phyloP scores from a whole-genome alignment of 371 early-diverging fungal genomes.

The Mortierella sp. region DNA sequence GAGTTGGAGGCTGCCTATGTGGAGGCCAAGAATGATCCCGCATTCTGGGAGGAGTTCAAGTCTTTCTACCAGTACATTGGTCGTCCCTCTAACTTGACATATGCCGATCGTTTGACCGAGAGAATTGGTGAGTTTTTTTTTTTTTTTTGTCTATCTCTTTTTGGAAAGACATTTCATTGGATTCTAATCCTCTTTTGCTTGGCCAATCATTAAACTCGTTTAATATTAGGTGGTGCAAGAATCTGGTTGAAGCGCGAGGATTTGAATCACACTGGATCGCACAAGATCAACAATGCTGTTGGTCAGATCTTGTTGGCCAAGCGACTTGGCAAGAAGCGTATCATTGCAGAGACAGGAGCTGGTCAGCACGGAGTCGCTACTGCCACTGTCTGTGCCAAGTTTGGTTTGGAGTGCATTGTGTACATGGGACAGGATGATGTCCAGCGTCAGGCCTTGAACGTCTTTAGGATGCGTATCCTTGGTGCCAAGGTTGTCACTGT shows the following conservation, averaged over 20 bases:
- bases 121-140: slow-evolving; percentile 55
- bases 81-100: slow-evolving; percentile 88
- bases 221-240: slow-evolving; percentile 75
- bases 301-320: slow-evolving; percentile 95
- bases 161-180: too few relatives aligned
- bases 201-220: background rate
- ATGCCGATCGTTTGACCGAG: slow-evolving; percentile 87
- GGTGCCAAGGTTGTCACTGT: slow-evolving; percentile 95
- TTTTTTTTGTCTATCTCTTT: background rate
- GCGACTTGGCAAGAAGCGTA: slow-evolving; percentile 94
- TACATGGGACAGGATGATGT: slow-evolving; percentile 98
- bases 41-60: slow-evolving; percentile 91
- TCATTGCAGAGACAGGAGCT: slow-evolving; percentile 98
- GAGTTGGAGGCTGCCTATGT: slow-evolving; percentile 89
- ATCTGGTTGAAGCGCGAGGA: slow-evolving; percentile 99
- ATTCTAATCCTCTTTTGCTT: too few relatives aligned
- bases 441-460: slow-evolving; percentile 93
- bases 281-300: slow-evolving; percentile 98
- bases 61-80: slow-evolving; percentile 92
- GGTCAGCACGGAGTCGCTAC: slow-evolving; percentile 99
- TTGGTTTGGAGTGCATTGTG: slow-evolving; percentile 93
- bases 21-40: slow-evolving; percentile 84
- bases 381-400: slow-evolving; percentile 97
- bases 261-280: slow-evolving; percentile 97
- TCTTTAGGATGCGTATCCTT: slow-evolving; percentile 94